Evolutionary conservation across 768 basidiomycete species (phyloP), one percentile per base, ranked within the genome.

Genomic region (Lactarius indigo): DNA sequence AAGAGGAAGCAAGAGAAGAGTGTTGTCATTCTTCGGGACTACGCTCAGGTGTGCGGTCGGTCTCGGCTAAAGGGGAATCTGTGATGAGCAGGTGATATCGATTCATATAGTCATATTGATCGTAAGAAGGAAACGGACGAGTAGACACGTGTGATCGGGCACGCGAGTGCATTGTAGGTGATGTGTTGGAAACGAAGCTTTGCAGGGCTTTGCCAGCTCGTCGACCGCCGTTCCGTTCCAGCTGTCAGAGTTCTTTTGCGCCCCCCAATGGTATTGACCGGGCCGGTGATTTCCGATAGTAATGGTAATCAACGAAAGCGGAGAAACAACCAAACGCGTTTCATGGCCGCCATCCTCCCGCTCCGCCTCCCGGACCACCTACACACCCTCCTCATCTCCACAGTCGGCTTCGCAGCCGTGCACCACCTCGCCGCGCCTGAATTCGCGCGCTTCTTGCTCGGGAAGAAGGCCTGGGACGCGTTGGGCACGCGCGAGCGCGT

Each of bases 361-460:
- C 72, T 65, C 39, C 80, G 83, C 62, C 81, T 92, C 57, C 80
- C 83, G 0, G 79, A 81, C 2, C 81, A 87, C 71, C 80, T 89
- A 20, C 79, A 83, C 39, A 80, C 83, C 2, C 78, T 91, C 59
- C 74, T 84, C 55, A 76, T 79, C 69, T 79, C 88, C 2, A 84
- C 86, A 72, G 68, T 82, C 31, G 79, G 80, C 62, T 92, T 91
- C 74, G 80, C 84, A 26, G 71, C 79, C 59, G 73, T 89, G 52
- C 88, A 92, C 69, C 76, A 82, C 63, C 79, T 84, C 44, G 57
- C 88, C 35, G 85, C 88, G 5, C 90, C 90, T 1, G 70, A 79
- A 42, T 61, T 70, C 35, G 64, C 47, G 23, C 70, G 75, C 72
- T 33, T 72, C 75, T 20, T 76, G 83, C 70, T 86, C 82, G 66